Evolutionary conservation across 129 eudicot species (phyloP), one percentile per base, ranked within the genome.

Genomic region (Chrysanthemum makinoi): DNA sequence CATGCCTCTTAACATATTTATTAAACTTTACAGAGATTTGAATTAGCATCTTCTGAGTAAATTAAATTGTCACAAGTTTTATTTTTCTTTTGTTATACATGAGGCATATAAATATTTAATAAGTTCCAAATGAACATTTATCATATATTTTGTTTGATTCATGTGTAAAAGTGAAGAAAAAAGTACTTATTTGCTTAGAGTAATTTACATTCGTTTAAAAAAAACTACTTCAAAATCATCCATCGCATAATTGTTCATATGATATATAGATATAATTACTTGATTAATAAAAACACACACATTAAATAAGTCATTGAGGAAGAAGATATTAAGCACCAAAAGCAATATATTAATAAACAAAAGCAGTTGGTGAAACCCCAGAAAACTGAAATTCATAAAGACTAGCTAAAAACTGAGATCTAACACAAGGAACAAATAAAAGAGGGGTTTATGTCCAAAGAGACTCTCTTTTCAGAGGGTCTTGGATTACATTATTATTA

Each of bases 401-500:
- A 77, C 77, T 71, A 77, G 53, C 77, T 63, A 55, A 63, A 14
- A 64, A 63, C 72, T 65, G 72, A 63, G 68, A 78, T 28, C 73
- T 78, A 78, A 55, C 77, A 71, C 54, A 64, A 53, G 65, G 7
- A 49, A 39, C 47, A 68, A n/a, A 39, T 10, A 5, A 46, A 46
- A 9, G 8, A n/a, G 14, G 28, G 20, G 47, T 20, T 76, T 85
- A 91, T 75, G 97, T 91, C 97, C 98, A 92, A 68, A 89, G 91
- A 76, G 96, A 86, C 94, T 91, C 97, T 84, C 90, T 84, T 80
- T 91, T 91, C 9, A 85, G 86, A 77, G 97, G 91, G 66, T 91
- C 97, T 80, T 86, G 97, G 82, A 91, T 86, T 75, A 88, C 87
- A 84, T 55, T 82, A 79, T 71, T 68, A 52, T 76, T 79, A 48